Evolutionary conservation across 2,329 filamentous ascomycete genomes (phyloP), one percentile per base, ranked within the genome.

Genomic region (Shiraia sp.): DNA sequence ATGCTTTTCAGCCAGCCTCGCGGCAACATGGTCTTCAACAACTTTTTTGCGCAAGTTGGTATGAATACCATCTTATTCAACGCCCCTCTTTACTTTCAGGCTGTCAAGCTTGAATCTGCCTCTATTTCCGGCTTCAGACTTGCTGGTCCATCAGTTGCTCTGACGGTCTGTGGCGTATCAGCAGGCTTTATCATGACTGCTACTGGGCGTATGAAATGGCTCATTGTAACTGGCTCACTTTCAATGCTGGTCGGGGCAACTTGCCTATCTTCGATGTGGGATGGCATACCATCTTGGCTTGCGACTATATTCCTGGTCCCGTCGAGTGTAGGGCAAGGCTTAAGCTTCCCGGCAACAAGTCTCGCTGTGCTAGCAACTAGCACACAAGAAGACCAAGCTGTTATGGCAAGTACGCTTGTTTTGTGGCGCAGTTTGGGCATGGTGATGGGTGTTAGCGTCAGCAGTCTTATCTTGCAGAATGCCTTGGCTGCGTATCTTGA

Each of bases 401-500:
- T 75, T 14, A 71, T 74, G 55, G 87, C 86, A 1, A 82, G 79
- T 38, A 89, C 87, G 0, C 72, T 91, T 46, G 79, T 86, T 13
- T 71, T 91, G 13, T 90, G 85, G 81, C 79, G 87, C 40, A 82
- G 80, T 43, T 68, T 91, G 4, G 88, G 87, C 6, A 79, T 78
- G 41, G 86, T 91, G 1, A 76, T 90, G 59, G 88, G 87, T n/a
- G 80, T 91, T 31, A 82, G 87, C 1, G 72, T 79, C 37, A 87
- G 82, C 52, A 87, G 84, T 61, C 76, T 90, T 42, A 80, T 90
- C 6, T 72, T 91, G 47, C 87, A 92, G 70, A 90, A 90, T 57
- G 77, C 80, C 1, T 71, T 92, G 36, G 69, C 79, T 7, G 69
- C 75, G 13, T 85, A 83, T 51, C 74, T 92, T 4, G 68, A 79